phyloP scores from a whole-genome alignment of 768 basidiomycete species.

The Coprinellus micaceus region DNA sequence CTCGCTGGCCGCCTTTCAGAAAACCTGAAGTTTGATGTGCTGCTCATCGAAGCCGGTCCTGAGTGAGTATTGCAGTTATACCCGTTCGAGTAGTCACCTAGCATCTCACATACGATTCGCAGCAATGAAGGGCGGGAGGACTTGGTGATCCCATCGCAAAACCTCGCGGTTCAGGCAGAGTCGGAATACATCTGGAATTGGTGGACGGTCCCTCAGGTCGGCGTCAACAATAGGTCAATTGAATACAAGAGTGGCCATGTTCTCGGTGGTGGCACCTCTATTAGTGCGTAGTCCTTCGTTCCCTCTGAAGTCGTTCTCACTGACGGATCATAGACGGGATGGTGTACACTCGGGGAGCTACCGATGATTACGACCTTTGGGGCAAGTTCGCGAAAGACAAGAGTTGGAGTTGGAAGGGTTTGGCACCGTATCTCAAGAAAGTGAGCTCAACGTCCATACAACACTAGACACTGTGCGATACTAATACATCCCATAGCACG shows the following conservation, averaged over 20 bases:
- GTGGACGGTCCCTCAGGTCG: slow-evolving; percentile 22
- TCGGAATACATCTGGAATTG: slow-evolving; percentile 28
- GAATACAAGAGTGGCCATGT: slow-evolving; percentile 23
- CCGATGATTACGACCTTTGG: slow-evolving; percentile 30
- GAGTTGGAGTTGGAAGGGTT: slow-evolving; percentile 33
- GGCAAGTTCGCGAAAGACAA: slow-evolving; percentile 22
- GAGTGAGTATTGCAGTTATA: neutral
- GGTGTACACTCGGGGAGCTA: slow-evolving; percentile 30
- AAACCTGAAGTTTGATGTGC: slow-evolving; percentile 8
- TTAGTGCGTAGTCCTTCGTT: slow-evolving; percentile 3
- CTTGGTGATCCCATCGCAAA: slow-evolving; percentile 1
- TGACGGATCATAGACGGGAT: slow-evolving; percentile 18
- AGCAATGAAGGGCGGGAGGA: slow-evolving; percentile 1
- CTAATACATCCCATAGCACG: neutral
- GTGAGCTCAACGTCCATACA: slow-evolving; percentile 4
- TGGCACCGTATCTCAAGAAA: slow-evolving; percentile 26
- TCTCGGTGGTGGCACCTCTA: slow-evolving; percentile 29
- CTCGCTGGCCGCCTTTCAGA: slow-evolving; percentile 8
- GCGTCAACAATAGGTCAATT: slow-evolving; percentile 17
- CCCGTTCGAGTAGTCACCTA: too few relatives aligned
- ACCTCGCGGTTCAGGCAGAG: slow-evolving; percentile 1
- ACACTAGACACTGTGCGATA: neutral
- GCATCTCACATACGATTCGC: too few relatives aligned
- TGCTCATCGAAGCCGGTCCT: slow-evolving; percentile 16
- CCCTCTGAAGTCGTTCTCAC: neutral